phyloP scores from a whole-genome alignment of 805 yeast genomes.

The Candida fluviatilis region DNA sequence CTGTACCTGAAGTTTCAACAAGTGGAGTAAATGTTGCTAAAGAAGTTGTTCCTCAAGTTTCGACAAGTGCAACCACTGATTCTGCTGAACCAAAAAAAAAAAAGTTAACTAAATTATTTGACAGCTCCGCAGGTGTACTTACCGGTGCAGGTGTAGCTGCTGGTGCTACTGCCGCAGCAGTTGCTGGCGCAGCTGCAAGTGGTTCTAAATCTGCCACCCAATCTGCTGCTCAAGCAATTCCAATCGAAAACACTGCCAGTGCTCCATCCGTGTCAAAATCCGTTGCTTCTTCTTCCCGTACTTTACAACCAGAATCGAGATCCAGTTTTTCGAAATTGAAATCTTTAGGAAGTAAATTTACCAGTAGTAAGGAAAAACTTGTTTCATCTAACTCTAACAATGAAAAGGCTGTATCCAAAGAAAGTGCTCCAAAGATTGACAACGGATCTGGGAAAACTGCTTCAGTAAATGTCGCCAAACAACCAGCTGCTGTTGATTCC shows the following conservation, averaged over 20 bases:
- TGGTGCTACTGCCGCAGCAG: slow-evolving; percentile 8
- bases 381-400: slow-evolving; percentile 1
- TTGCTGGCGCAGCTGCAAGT: neutral
- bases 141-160: slow-evolving; percentile 14
- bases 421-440: slow-evolving; percentile 5
- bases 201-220: neutral
- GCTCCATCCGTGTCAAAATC: slow-evolving; percentile 2
- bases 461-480: neutral
- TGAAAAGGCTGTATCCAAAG: slow-evolving; percentile 5
- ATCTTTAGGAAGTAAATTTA: slow-evolving; percentile 8
- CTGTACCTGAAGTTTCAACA: slow-evolving; percentile 5
- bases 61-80: slow-evolving; percentile 2
- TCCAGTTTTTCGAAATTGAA: slow-evolving; percentile 6
- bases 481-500: slow-evolving; percentile 1
- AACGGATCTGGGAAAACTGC: slow-evolving; percentile 3
- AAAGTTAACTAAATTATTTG: slow-evolving; percentile 4
- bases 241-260: neutral
- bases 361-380: slow-evolving; percentile 2
- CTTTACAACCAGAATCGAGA: neutral
- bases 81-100: slow-evolving; percentile 6
- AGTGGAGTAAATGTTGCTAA: slow-evolving; percentile 2
- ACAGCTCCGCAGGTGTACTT: slow-evolving; percentile 7
- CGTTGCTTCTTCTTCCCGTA: neutral
- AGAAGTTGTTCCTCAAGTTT: neutral
- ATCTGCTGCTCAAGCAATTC: neutral